Percentiles rank a stretch among this genome's conserved stretches.
phyloP scores from a whole-genome alignment of 805 yeast genomes.

The Yarrowia hollandica region DNA sequence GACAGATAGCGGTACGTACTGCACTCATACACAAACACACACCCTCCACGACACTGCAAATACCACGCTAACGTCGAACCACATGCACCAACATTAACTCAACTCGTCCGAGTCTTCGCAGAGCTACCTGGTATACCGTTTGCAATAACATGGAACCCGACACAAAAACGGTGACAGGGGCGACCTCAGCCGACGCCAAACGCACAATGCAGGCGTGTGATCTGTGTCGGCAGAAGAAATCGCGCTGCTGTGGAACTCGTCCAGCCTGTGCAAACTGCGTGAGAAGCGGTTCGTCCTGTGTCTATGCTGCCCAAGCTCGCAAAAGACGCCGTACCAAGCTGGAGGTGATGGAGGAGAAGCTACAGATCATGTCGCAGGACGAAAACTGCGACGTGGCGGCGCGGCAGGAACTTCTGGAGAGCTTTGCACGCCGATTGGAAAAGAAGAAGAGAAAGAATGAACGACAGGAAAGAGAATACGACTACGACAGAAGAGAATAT shows the following conservation, averaged over 20 bases:
- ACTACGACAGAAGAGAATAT: too few relatives aligned
- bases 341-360: conserved; percentile 26
- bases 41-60: too few relatives aligned
- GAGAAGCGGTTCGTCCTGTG: neutral
- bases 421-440: neutral
- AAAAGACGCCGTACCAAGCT: conserved; percentile 16
- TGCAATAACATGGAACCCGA: neutral
- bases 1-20: too few relatives aligned
- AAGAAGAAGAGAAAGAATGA: neutral
- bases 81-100: too few relatives aligned
- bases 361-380: conserved; percentile 9
- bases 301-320: conserved; percentile 3
- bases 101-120: too few relatives aligned
- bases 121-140: too few relatives aligned
- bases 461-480: too few relatives aligned
- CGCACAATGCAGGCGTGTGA: conserved; percentile 27
- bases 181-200: conserved; percentile 3
- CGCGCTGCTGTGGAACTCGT: conserved; percentile 28
- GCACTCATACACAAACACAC: too few relatives aligned
- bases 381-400: conserved; percentile 6
- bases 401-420: conserved; percentile 9
- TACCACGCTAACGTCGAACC: too few relatives aligned
- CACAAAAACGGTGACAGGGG: neutral
- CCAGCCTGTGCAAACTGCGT: conserved; percentile 24
- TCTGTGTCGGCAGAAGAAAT: conserved; percentile 12